Evolutionary conservation across 257 asterid species (phyloP).

Genomic region (Thymus mandschuricus): DNA sequence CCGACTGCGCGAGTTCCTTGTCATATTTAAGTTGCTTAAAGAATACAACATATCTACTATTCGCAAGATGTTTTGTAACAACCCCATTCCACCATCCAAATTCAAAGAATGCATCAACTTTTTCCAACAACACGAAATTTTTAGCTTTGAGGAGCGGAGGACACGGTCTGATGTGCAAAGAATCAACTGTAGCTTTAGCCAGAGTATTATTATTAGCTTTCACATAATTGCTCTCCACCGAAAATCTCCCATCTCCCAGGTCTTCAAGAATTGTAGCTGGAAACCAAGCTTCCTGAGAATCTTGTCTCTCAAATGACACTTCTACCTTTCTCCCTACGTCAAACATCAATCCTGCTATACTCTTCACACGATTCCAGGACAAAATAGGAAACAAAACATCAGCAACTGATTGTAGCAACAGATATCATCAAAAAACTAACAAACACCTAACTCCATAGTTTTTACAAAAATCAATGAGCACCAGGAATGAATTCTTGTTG

Average conservation of each 20-base stretch:
- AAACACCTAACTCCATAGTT: constrained; percentile 1
- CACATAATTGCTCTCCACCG: constrained; percentile 44
- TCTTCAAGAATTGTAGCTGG: constrained; percentile 51
- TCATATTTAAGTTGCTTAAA: constrained; percentile 46
- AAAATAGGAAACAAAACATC: constrained; percentile 19
- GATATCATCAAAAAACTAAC: constrained; percentile 9
- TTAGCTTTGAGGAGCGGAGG: constrained; percentile 66
- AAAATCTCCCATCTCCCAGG: constrained; percentile 44
- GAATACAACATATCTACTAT: constrained; percentile 50
- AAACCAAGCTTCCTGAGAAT: constrained; percentile 60
- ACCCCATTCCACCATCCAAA: constrained; percentile 74
- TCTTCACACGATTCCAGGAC: constrained; percentile 48
- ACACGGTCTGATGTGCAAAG: constrained; percentile 65
- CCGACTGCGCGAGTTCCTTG: constrained; percentile 41
- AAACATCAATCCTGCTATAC: constrained; percentile 57
- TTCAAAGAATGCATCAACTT: constrained; percentile 67
- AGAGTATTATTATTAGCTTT: constrained; percentile 19
- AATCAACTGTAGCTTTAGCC: constrained; percentile 43
- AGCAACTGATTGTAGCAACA: constrained; percentile 2
- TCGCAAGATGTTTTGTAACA: constrained; percentile 54
- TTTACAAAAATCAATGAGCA: constrained; percentile 5
- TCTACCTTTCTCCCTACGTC: constrained; percentile 68
- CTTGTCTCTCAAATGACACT: constrained; percentile 57
- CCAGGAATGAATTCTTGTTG: background rate
- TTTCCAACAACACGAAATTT: constrained; percentile 53